These are phyloP conservation scores for Pseudozyma sp. DNA, from an alignment of 1,284 basidiomycete species.

Conservation along the genomic window DNA sequence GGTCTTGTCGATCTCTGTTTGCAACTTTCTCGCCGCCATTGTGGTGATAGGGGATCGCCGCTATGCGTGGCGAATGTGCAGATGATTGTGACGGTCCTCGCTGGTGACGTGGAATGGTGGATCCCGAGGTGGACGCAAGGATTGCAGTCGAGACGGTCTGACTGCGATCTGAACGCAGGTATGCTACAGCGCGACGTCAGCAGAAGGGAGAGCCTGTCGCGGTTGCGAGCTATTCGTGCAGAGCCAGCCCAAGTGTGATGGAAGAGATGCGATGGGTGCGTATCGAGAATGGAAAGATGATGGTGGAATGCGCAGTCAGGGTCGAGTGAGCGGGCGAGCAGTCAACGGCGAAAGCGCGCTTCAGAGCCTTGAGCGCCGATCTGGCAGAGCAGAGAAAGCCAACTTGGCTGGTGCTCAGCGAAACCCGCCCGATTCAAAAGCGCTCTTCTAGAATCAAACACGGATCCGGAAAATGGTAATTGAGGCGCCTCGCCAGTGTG, in stretches of 20 bases:
- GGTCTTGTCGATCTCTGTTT: slow-evolving; percentile 68
- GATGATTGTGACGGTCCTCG: no score
- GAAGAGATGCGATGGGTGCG: no score
- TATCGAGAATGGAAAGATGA: background rate
- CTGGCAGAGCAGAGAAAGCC: background rate
- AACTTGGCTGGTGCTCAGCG: slow-evolving; percentile 22
- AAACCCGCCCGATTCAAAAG: slow-evolving; percentile 17
- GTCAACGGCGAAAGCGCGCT: slow-evolving; percentile 1
- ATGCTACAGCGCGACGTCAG: background rate
- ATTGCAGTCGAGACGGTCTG: background rate
- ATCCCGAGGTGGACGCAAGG: background rate
- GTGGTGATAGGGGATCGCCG: slow-evolving; percentile 18
- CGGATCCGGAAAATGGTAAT: slow-evolving; percentile 16
- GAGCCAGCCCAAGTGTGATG: no score
- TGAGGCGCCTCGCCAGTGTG: background rate
- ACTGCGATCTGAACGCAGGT: background rate
- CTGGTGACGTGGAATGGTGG: background rate
- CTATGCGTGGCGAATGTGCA: slow-evolving; percentile 22
- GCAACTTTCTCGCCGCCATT: slow-evolving; percentile 68
- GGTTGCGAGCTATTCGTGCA: no score
- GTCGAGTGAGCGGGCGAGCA: slow-evolving; percentile 7
- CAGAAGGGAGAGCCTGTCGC: background rate
- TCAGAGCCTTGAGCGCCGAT: background rate
- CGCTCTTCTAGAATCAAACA: slow-evolving; percentile 3
- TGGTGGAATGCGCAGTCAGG: slow-evolving; percentile 14